Conservation (phyloP, 257 asterid genomes). For the Cruciata laevipes region DNA sequence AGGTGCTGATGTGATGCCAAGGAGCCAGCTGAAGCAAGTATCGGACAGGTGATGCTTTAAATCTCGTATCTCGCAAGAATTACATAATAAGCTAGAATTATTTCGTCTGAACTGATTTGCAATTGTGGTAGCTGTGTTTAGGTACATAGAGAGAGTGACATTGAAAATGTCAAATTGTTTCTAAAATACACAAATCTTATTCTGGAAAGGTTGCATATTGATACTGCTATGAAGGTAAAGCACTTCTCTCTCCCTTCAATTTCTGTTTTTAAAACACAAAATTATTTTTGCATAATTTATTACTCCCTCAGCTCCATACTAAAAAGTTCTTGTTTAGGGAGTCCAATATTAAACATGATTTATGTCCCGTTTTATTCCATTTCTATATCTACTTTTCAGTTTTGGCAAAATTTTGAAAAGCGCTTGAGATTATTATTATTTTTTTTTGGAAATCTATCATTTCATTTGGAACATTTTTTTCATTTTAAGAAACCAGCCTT, state of each 20-base stretch:
- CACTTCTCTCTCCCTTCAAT: too few species aligned
- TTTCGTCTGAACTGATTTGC: too few species aligned
- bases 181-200: constrained; percentile 71
- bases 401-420: neutral
- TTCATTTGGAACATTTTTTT: neutral
- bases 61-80: too few species aligned
- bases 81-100: too few species aligned
- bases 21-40: constrained; percentile 87
- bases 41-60: constrained; percentile 99
- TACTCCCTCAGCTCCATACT: neutral
- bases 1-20: constrained; percentile 98
- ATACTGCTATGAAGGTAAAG: constrained; percentile 89
- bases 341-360: too few species aligned
- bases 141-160: constrained; percentile 96
- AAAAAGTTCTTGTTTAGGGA: too few species aligned
- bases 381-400: neutral
- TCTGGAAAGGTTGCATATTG: constrained; percentile 73
- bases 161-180: constrained; percentile 79
- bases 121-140: constrained; percentile 27
- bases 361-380: neutral
- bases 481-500: too few species aligned
- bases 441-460: neutral
- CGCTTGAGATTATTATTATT: neutral
- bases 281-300: neutral
- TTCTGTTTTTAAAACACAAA: too few species aligned